phyloP scores from a whole-genome alignment of 352 stramenopile species.

The Phytophthora agathidicida region DNA sequence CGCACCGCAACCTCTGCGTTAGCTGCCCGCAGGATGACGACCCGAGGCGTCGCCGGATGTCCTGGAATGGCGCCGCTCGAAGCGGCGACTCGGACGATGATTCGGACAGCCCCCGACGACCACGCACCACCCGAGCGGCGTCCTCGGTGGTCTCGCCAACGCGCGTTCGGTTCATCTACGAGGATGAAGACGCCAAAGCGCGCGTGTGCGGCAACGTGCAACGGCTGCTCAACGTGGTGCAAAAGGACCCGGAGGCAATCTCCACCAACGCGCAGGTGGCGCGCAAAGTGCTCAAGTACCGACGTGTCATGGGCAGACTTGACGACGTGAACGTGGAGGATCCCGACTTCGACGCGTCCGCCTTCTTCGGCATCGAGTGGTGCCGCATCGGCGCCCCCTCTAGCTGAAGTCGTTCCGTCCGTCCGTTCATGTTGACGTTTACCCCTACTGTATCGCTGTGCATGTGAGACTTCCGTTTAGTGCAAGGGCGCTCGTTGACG shows the following conservation, averaged over 20 bases:
- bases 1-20: conserved; percentile 25
- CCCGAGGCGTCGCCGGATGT: conserved; percentile 18
- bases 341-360: conserved; percentile 42
- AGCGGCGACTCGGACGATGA: conserved; percentile 4
- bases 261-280: conserved; percentile 41
- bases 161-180: conserved; percentile 43
- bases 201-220: conserved; percentile 45
- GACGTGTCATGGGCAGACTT: conserved; percentile 37
- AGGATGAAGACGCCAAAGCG: conserved; percentile 42
- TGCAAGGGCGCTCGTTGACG: neutral
- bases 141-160: conserved; percentile 15
- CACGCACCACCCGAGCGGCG: conserved; percentile 10
- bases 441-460: neutral
- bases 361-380: conserved; percentile 54
- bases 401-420: conserved; percentile 23
- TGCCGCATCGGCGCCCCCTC: conserved; percentile 28
- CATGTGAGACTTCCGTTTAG: conserved; percentile 3
- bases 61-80: conserved; percentile 25
- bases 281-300: conserved; percentile 47
- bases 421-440: conserved; percentile 30
- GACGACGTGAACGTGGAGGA: conserved; percentile 42
- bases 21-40: conserved; percentile 20
- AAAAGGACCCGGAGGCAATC: conserved; percentile 32
- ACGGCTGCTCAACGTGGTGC: conserved; percentile 39
- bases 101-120: conserved; percentile 7